A percentile compares a stretch with the other conserved stretches of the same genome.
These are phyloP conservation scores for Pestalotiopsis sp. DNA, from an alignment of 2,329 filamentous ascomycete genomes.

Conservation along the genomic window DNA sequence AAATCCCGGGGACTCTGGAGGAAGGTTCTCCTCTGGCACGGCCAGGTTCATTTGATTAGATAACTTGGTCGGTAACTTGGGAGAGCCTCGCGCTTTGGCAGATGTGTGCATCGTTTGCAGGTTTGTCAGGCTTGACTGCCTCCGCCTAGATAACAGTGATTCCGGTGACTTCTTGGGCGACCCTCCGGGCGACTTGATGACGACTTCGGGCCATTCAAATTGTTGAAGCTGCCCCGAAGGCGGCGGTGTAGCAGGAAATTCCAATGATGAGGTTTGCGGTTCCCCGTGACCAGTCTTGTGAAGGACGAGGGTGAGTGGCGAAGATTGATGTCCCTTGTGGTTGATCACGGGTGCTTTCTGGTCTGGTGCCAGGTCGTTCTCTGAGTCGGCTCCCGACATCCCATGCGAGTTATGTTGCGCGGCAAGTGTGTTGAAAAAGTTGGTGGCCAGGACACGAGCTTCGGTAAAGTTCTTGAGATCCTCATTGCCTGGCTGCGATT, in stretches of 20 bases:
- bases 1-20: slow-evolving; percentile 32
- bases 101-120: background rate
- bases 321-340: background rate
- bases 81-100: background rate
- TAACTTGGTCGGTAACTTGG: slow-evolving; percentile 15
- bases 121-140: background rate
- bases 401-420: background rate
- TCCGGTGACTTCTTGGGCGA: slow-evolving; percentile 4
- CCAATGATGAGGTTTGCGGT: background rate
- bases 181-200: background rate
- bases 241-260: slow-evolving; percentile 4
- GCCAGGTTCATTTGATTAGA: slow-evolving; percentile 17
- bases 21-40: slow-evolving; percentile 20
- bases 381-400: background rate
- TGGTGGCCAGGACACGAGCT: background rate
- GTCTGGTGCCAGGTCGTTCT: background rate
- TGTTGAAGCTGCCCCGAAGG: slow-evolving; percentile 3
- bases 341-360: background rate
- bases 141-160: slow-evolving; percentile 1
- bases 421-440: background rate
- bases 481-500: background rate
- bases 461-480: slow-evolving; percentile 3
- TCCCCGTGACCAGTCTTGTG: background rate
- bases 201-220: slow-evolving; percentile 6
- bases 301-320: background rate